A percentile compares a stretch with the other conserved stretches of the same genome.
These are phyloP conservation scores for Smallanthus sonchifolius DNA, from an alignment of 129 eudicot species.

Conservation along the genomic window DNA sequence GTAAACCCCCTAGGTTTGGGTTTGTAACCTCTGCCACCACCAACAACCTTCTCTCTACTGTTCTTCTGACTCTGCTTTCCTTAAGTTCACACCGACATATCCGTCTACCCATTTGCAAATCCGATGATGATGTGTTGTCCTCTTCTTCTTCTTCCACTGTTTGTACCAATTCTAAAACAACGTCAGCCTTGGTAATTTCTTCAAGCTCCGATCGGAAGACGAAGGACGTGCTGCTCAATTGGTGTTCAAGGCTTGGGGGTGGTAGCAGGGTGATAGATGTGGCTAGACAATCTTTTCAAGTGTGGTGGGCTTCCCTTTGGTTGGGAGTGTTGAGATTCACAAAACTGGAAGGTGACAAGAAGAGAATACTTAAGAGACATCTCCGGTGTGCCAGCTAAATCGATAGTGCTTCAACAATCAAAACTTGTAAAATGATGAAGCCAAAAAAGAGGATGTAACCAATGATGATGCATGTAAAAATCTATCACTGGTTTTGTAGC, in stretches of 20 bases:
- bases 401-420: constrained; percentile 32
- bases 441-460: constrained; percentile 20
- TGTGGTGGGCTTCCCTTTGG: constrained; percentile 45
- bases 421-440: constrained; percentile 24
- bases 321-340: constrained; percentile 28
- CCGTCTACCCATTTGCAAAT: constrained; percentile 23
- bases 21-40: constrained; percentile 21
- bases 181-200: neutral
- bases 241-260: constrained; percentile 41
- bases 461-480: too few relatives aligned
- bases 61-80: constrained; percentile 30
- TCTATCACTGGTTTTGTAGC: too few relatives aligned
- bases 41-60: constrained; percentile 23
- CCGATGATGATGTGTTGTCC: constrained; percentile 19
- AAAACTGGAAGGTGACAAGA: neutral
- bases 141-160: neutral
- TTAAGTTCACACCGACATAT: constrained; percentile 24
- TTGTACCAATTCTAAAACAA: neutral
- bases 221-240: constrained; percentile 42
- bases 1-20: too few relatives aligned
- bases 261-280: constrained; percentile 3
- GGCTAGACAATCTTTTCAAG: constrained; percentile 24
- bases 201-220: constrained; percentile 16
- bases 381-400: constrained; percentile 61
- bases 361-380: constrained; percentile 24